These are phyloP conservation scores for Moringa oleifera DNA, from an alignment of 345 rosid genomes.

Conservation along the genomic window DNA sequence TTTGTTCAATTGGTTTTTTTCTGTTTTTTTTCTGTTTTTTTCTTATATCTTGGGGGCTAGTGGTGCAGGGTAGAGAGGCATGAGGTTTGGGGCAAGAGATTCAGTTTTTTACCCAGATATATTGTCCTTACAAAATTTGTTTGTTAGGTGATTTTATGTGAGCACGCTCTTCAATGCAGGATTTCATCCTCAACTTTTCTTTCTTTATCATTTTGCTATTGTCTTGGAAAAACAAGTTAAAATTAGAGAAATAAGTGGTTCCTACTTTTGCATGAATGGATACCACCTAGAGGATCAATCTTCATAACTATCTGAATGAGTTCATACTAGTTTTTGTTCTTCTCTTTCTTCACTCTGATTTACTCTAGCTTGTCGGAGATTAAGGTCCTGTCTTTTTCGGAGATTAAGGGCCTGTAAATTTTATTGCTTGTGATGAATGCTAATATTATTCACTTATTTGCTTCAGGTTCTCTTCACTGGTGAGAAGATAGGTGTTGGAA, in stretches of 20 bases:
- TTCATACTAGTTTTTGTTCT: slow-evolving; percentile 1
- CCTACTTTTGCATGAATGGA: not conserved
- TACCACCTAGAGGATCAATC: not conserved
- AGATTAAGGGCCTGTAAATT: too few relatives aligned
- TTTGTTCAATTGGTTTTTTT: not conserved
- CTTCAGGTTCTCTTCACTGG: slow-evolving; percentile 79
- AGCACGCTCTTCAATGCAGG: too few relatives aligned
- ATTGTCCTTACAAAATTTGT: not conserved
- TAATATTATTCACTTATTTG: slow-evolving; percentile 12
- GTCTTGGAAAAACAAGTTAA: too few relatives aligned
- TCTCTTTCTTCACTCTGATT: not conserved
- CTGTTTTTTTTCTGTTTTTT: not conserved
- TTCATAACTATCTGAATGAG: too few relatives aligned
- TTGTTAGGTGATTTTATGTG: too few relatives aligned
- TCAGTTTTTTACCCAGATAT: not conserved
- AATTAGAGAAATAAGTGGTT: not conserved
- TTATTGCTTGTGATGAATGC: too few relatives aligned
- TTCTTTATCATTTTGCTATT: not conserved
- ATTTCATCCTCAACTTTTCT: too few relatives aligned
- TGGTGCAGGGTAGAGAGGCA: too few relatives aligned
- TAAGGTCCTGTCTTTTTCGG: not conserved
- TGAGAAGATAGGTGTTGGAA: slow-evolving; percentile 94
- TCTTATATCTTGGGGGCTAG: too few relatives aligned
- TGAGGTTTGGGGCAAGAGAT: too few relatives aligned
- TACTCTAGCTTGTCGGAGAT: not conserved